These are phyloP conservation scores for Monosporascus sp. DNA, from an alignment of 2,329 filamentous ascomycete genomes.

Conservation along the genomic window DNA sequence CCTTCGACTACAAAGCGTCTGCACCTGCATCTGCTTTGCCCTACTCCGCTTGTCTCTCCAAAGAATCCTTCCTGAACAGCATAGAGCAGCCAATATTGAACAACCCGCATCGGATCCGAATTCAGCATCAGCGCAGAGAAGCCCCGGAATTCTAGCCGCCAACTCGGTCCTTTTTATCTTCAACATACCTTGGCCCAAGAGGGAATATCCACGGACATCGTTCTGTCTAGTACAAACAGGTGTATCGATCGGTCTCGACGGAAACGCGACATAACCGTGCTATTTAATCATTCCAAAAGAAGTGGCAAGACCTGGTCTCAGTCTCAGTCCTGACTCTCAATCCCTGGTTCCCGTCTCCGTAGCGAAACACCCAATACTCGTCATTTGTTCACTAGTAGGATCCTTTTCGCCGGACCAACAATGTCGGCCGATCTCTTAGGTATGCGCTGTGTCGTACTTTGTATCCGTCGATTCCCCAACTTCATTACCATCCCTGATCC, in stretches of 20 bases:
- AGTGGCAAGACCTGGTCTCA: neutral
- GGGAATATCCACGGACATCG: neutral
- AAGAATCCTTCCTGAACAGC: neutral
- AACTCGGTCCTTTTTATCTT: neutral
- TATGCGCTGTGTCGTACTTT: neutral
- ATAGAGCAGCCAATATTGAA: neutral
- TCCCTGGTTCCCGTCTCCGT: neutral
- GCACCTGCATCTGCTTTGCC: neutral
- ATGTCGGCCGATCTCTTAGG: neutral
- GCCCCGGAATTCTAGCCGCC: neutral
- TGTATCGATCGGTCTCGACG: neutral
- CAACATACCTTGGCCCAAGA: neutral
- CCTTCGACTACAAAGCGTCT: neutral
- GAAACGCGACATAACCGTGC: neutral
- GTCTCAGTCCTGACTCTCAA: neutral
- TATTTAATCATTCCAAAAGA: neutral
- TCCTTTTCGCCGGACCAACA: neutral
- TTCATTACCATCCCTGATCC: too few relatives aligned
- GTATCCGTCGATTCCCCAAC: neutral
- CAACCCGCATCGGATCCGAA: neutral
- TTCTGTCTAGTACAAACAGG: neutral
- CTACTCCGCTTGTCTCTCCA: neutral
- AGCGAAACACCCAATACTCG: neutral
- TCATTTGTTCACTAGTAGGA: neutral
- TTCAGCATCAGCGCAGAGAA: neutral